Conservation (phyloP, 2,329 filamentous ascomycete species). For the Fusarium albosuccineum region DNA sequence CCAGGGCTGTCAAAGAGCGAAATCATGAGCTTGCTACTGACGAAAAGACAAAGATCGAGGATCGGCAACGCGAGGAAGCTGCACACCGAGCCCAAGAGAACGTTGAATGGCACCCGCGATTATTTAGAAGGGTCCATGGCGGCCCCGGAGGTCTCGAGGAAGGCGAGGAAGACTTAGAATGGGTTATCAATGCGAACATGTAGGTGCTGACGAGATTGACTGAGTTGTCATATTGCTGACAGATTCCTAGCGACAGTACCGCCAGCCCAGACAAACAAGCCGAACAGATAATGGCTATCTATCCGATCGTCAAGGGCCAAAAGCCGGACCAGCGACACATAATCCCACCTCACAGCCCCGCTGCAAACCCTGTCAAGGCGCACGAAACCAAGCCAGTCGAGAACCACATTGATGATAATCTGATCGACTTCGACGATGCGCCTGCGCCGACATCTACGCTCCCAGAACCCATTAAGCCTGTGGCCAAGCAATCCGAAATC, state of each 20-base stretch:
- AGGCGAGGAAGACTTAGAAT: constrained; percentile 91
- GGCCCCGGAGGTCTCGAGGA: constrained; percentile 79
- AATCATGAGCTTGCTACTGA: constrained; percentile 93
- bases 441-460: constrained; percentile 12
- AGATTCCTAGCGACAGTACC: constrained; percentile 45
- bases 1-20: constrained; percentile 82
- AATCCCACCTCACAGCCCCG: constrained; percentile 62
- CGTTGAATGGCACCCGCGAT: constrained; percentile 86
- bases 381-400: constrained; percentile 32
- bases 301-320: constrained; percentile 86
- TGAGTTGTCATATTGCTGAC: constrained; percentile 26
- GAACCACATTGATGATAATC: constrained; percentile 50
- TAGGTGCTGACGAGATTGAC: constrained; percentile 56
- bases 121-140: constrained; percentile 82
- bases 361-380: constrained; percentile 25
- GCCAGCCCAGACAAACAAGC: constrained; percentile 76
- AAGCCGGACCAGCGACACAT: constrained; percentile 66
- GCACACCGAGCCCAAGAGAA: constrained; percentile 82
- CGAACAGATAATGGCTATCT: constrained; percentile 88
- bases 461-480: constrained; percentile 4
- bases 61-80: constrained; percentile 90
- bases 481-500: constrained; percentile 54
- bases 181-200: constrained; percentile 92
- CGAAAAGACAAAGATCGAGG: constrained; percentile 96
- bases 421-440: constrained; percentile 70